Evolutionary conservation across 2,329 filamentous ascomycete species (phyloP).

Genomic region (Zymoseptoria brevis): DNA sequence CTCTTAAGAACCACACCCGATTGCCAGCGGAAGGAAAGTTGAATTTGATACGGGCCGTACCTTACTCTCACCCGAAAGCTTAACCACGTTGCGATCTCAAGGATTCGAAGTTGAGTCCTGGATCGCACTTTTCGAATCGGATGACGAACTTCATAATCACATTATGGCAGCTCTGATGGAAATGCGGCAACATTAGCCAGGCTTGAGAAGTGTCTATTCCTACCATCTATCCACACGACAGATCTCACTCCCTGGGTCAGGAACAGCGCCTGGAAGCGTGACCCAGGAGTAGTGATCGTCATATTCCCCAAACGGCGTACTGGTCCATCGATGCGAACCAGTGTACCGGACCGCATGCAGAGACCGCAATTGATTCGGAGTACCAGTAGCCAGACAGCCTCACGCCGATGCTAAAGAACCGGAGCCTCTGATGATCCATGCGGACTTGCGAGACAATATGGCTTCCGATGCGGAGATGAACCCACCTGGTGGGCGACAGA

Average conservation of each 20-base stretch:
- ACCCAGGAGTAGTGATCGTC: neutral
- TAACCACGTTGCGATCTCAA: neutral
- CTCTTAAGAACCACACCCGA: too few relatives aligned
- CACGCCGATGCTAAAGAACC: too few relatives aligned
- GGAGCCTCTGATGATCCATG: neutral
- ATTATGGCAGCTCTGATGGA: neutral
- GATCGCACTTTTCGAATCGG: neutral
- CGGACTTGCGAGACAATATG: slow-evolving; percentile 3
- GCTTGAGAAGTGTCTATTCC: neutral
- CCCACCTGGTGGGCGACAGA: slow-evolving; percentile 7
- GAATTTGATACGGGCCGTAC: neutral
- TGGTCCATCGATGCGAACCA: neutral
- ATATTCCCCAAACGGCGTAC: neutral
- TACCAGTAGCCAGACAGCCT: neutral
- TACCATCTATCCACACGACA: neutral
- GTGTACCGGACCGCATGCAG: neutral
- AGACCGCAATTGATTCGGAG: neutral
- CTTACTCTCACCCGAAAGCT: neutral
- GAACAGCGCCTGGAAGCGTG: neutral
- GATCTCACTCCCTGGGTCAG: neutral
- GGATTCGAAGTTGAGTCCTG: neutral
- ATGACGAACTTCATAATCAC: neutral
- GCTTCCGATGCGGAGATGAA: slow-evolving; percentile 6
- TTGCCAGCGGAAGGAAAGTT: too few relatives aligned
- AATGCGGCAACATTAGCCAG: neutral